Evolutionary conservation across 2,329 filamentous ascomycete genomes (phyloP), one percentile per base, ranked within the genome.

Genomic region (Aureobasidium mangrovei): DNA sequence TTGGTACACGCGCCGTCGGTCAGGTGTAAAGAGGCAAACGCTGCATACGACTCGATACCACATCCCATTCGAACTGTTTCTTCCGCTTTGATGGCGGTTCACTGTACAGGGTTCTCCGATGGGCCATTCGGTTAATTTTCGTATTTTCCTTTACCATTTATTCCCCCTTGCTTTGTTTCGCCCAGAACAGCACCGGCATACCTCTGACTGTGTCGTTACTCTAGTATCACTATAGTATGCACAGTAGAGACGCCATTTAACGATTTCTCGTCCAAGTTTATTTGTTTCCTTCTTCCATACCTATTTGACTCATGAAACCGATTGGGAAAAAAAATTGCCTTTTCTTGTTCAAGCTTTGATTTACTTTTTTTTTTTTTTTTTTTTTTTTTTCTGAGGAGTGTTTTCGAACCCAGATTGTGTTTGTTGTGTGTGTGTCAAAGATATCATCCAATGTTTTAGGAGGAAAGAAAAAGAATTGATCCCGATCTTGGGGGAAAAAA

Each of bases 1-100:
- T 53, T 28, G 54, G 54, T 7, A 4, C 32, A 2, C 43, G 53
- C 10, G 38, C 32, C 26, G 45, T 39, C 31, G 53, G 53, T 49
- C 45, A 55, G 39, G 45, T 55, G 24, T 49, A 55, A 32, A 18
- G 36, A 27, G 1, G 10, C 38, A 35, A 10, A 35, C 36, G 47
- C 47, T 51, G 46, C 46, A 49, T 32, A 49, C 46, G 46, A 40
- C 36, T 12, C 36, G 36, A 40, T 40, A 40, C 27, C 46, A 39
- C 36, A 33, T 49, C 46, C 27, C 7, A 40, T 49, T 49, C 46
- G 32, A 39, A 48, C 27, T 40, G 46, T 28, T 36, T 24, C 12
- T 36, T 7, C 33, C 35, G 7, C 29, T 51, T 27, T 10, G 38
- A 41, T 28, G 31, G 33, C 26, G 36, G 24, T n/a, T 35, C 29